Evolutionary conservation across 371 early-diverging fungal genomes (phyloP).

Genomic region (Actinomortierella wolfii): DNA sequence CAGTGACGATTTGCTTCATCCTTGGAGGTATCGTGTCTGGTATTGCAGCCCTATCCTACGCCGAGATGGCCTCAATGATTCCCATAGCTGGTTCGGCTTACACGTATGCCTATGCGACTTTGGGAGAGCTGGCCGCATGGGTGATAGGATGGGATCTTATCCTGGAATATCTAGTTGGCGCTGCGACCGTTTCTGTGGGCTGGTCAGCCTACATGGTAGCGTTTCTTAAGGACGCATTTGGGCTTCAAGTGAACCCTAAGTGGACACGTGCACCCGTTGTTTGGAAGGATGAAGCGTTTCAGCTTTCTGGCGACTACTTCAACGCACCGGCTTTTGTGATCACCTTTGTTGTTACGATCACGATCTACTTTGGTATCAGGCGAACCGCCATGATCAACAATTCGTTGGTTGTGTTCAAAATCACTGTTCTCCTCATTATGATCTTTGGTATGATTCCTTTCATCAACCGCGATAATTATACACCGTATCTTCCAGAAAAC

Average conservation of each 20-base stretch:
- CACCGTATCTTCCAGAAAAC: conserved; percentile 80
- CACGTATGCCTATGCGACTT: conserved; percentile 82
- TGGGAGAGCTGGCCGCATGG: conserved; percentile 86
- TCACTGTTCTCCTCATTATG: conserved; percentile 78
- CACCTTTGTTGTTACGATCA: conserved; percentile 57
- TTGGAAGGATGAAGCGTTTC: conserved; percentile 57
- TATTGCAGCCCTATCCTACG: conserved; percentile 79
- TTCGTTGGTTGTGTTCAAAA: conserved; percentile 73
- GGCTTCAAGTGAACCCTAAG: conserved; percentile 45
- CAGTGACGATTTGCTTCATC: conserved; percentile 77
- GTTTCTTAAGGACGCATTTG: conserved; percentile 67
- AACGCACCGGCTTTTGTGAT: conserved; percentile 79
- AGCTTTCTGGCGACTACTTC: conserved; percentile 59
- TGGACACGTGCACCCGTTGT: conserved; percentile 68
- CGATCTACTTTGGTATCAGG: conserved; percentile 73
- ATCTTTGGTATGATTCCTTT: conserved; percentile 70
- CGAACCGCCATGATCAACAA: conserved; percentile 76
- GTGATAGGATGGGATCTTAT: conserved; percentile 86
- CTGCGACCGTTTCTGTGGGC: conserved; percentile 70
- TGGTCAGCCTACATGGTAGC: conserved; percentile 81
- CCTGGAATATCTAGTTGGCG: conserved; percentile 83
- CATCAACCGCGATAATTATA: conserved; percentile 71
- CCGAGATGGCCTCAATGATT: conserved; percentile 84
- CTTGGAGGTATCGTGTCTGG: conserved; percentile 75
- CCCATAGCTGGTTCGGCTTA: conserved; percentile 87